These are phyloP conservation scores for Dactylis glomerata DNA, from an alignment of 176 grass and related monocot genomes.

Conservation along the genomic window DNA sequence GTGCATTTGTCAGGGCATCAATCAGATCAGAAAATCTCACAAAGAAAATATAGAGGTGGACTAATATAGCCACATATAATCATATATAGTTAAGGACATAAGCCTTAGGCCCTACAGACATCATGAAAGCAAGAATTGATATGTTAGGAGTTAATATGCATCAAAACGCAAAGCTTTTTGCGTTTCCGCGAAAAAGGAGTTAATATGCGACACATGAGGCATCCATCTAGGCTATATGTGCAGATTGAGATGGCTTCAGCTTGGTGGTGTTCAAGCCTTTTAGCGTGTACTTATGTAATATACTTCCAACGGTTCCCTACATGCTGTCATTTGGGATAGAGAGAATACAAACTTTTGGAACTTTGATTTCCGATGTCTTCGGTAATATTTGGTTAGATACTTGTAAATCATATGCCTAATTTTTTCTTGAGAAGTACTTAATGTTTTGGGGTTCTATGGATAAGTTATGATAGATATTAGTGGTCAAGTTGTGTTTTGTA, in stretches of 20 bases:
- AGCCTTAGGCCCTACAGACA: neutral
- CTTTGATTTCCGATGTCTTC: neutral
- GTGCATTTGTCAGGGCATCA: neutral
- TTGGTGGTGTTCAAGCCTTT: neutral
- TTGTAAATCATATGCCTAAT: neutral
- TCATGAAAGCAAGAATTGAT: neutral
- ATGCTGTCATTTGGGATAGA: neutral
- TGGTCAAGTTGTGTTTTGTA: neutral
- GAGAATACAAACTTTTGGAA: neutral
- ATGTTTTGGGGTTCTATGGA: neutral
- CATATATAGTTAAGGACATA: neutral
- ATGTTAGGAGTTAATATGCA: neutral
- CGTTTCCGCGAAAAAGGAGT: no score
- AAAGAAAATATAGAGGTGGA: neutral
- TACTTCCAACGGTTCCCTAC: neutral
- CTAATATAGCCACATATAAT: neutral
- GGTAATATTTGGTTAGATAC: neutral
- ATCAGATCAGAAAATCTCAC: neutral
- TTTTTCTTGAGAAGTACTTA: neutral
- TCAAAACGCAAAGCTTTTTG: no score
- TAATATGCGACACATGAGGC: neutral
- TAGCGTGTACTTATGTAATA: neutral
- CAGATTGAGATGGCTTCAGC: neutral
- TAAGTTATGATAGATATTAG: neutral
- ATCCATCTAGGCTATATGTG: neutral